A percentile compares a stretch with the other conserved stretches of the same genome.
Conservation (phyloP, 2,329 filamentous ascomycete genomes). For the Colletotrichum truncatum region DNA sequence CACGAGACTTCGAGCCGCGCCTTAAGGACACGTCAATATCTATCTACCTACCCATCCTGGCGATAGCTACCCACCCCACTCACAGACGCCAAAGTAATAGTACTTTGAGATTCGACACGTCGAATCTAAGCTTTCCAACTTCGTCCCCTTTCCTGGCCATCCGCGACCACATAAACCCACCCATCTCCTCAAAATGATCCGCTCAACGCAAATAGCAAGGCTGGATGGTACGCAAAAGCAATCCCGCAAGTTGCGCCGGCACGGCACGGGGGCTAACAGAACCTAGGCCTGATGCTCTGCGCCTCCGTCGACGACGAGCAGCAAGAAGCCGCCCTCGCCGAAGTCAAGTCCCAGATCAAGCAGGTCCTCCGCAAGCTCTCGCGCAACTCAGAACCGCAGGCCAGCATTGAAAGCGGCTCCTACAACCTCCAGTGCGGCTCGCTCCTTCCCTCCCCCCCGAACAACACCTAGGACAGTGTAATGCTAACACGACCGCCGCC, state of each 20-base stretch:
- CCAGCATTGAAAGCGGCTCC: conserved; percentile 84
- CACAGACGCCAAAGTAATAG: background rate
- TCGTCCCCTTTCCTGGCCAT: background rate
- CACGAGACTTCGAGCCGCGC: background rate
- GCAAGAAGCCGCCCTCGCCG: conserved; percentile 79
- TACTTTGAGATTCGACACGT: background rate
- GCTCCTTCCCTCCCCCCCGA: background rate
- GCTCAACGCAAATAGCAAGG: conserved; percentile 92
- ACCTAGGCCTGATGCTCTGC: conserved; percentile 87
- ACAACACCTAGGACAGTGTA: background rate
- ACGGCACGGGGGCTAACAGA: conserved; percentile 33
- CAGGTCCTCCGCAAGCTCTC: conserved; percentile 89
- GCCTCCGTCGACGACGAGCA: conserved; percentile 94
- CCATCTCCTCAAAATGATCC: conserved; percentile 70
- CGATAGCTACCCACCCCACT: conserved; percentile 9
- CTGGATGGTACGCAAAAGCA: conserved; percentile 80
- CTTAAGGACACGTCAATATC: conserved; percentile 25
- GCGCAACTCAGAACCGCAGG: conserved; percentile 89
- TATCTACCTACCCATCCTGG: background rate
- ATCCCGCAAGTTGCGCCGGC: conserved; percentile 9
- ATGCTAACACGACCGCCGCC: conserved; percentile 11
- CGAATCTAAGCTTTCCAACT: background rate
- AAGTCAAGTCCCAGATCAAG: conserved; percentile 92
- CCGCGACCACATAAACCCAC: background rate
- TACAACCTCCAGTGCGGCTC: conserved; percentile 84